Conservation (phyloP, 179 eudicot species). For the Gypsophila paniculata region DNA sequence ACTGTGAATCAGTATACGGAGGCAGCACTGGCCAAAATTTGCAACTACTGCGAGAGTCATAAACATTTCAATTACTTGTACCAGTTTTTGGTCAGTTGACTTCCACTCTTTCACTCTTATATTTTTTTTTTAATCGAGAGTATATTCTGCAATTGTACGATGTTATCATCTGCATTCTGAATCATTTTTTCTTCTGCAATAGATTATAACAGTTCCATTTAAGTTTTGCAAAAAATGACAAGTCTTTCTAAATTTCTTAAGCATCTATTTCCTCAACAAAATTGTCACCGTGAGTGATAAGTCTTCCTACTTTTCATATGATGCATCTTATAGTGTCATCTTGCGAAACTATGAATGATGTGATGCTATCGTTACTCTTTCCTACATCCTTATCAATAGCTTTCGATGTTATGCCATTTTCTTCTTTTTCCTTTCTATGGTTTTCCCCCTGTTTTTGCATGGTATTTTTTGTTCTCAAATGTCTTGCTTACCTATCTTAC, state of each 20-base stretch:
- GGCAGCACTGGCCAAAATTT: slow-evolving; percentile 77
- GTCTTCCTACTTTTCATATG: not conserved
- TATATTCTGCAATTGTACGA: not conserved
- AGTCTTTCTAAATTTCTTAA: not conserved
- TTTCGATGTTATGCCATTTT: not conserved
- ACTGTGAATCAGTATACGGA: slow-evolving; percentile 57
- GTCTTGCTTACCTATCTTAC: not conserved
- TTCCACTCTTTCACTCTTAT: not conserved
- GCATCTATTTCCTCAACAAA: not conserved
- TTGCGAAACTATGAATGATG: not conserved
- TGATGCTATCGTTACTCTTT: slow-evolving; percentile 10
- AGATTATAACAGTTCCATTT: not conserved
- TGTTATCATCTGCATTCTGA: not conserved
- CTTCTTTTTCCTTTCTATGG: too few relatives aligned
- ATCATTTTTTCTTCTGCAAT: not conserved
- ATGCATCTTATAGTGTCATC: slow-evolving; percentile 3
- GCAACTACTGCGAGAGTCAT: slow-evolving; percentile 80
- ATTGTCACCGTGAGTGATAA: not conserved
- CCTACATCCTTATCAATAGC: slow-evolving; percentile 1
- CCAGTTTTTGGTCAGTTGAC: slow-evolving; percentile 64
- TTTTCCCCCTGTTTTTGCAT: too few relatives aligned
- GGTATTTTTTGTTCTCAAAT: too few relatives aligned
- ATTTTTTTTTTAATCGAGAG: not conserved
- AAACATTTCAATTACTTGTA: slow-evolving; percentile 84
- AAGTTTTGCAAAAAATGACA: not conserved